Evolutionary conservation across 2,329 filamentous ascomycete genomes (phyloP).

Genomic region (Penicillium sp.): DNA sequence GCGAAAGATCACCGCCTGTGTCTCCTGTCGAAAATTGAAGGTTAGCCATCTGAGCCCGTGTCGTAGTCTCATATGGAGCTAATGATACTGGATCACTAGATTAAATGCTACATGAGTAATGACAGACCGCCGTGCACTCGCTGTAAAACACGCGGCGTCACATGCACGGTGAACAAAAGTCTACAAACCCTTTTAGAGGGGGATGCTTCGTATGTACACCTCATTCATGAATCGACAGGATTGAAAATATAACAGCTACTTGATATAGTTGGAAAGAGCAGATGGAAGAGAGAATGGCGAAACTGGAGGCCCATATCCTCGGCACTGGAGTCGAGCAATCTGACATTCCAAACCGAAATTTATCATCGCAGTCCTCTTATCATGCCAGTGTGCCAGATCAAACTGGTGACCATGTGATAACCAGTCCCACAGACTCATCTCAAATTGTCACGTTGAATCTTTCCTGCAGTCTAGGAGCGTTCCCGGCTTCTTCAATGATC

Average conservation of each 20-base stretch:
- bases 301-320: neutral
- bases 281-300: conserved; percentile 9
- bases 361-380: neutral
- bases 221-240: neutral
- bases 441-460: conserved; percentile 9
- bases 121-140: neutral
- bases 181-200: neutral
- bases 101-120: conserved; percentile 1
- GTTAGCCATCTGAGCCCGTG: neutral
- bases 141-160: neutral
- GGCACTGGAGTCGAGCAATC: neutral
- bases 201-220: neutral
- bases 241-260: neutral
- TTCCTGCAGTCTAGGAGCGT: conserved; percentile 16
- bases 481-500: conserved; percentile 13
- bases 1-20: conserved; percentile 35
- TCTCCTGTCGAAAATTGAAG: conserved; percentile 31
- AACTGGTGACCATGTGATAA: too few species aligned
- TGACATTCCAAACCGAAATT: neutral
- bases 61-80: neutral
- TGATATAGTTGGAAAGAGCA: conserved; percentile 10
- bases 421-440: neutral
- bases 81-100: neutral
- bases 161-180: conserved; percentile 3
- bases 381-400: neutral